phyloP scores from a whole-genome alignment of 495 filamentous ascomycete genomes.

The Aspergillus heteromorphus region DNA sequence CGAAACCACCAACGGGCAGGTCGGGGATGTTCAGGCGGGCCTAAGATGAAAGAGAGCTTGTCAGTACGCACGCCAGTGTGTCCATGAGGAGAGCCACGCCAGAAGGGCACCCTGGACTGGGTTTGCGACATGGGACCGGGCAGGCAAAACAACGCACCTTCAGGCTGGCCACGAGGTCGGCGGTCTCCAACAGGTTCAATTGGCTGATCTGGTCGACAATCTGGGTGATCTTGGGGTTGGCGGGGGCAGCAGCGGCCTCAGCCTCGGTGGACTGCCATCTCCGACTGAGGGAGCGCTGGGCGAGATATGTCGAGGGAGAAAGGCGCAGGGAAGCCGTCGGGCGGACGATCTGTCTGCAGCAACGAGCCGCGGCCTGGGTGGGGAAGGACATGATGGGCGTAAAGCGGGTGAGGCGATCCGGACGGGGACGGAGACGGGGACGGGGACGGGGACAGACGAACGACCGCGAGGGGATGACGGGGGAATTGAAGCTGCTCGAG shows the following conservation, averaged over 20 bases:
- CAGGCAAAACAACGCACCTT: slow-evolving; percentile 56
- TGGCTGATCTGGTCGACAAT: slow-evolving; percentile 98
- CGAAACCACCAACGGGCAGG: slow-evolving; percentile 84
- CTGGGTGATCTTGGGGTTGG: slow-evolving; percentile 78
- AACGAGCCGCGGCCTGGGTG: slow-evolving; percentile 39
- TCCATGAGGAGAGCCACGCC: background rate
- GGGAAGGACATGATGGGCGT: slow-evolving; percentile 38
- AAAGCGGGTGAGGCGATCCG: background rate
- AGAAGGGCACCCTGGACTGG: background rate
- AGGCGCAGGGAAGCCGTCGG: slow-evolving; percentile 42
- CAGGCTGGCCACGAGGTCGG: slow-evolving; percentile 84
- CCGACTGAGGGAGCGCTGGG: slow-evolving; percentile 38
- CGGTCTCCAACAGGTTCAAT: slow-evolving; percentile 95
- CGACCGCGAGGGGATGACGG: slow-evolving; percentile 3
- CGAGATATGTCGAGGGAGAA: slow-evolving; percentile 39
- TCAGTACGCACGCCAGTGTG: background rate
- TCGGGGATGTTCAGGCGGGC: slow-evolving; percentile 96
- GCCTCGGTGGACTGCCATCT: slow-evolving; percentile 49
- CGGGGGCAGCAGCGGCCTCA: slow-evolving; percentile 47
- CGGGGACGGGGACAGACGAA: slow-evolving; percentile 10
- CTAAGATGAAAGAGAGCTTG: slow-evolving; percentile 37
- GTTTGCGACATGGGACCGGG: background rate
- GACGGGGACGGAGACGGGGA: slow-evolving; percentile 6
- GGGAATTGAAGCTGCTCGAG: slow-evolving; percentile 12
- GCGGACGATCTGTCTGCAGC: slow-evolving; percentile 44